A percentile compares a stretch with the other conserved stretches of the same genome.
These are phyloP conservation scores for Fusarium humuli DNA, from an alignment of 2,329 filamentous ascomycete genomes.

Conservation along the genomic window DNA sequence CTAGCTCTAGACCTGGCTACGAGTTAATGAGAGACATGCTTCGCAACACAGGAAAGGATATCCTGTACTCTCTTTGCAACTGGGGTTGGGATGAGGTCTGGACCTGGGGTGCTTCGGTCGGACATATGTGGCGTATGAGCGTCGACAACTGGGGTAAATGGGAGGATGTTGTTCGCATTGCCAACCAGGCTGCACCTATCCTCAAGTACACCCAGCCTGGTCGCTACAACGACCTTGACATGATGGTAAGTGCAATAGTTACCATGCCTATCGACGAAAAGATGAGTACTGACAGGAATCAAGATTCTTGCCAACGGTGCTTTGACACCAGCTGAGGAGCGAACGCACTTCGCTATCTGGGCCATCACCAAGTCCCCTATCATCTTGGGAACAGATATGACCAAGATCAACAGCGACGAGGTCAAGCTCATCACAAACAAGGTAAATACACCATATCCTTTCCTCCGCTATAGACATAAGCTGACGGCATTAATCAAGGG, in stretches of 20 bases:
- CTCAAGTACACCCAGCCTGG: slow-evolving; percentile 24
- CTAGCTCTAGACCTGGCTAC: slow-evolving; percentile 15
- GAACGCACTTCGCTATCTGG: slow-evolving; percentile 29
- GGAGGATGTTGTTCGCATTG: slow-evolving; percentile 25
- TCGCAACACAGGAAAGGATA: slow-evolving; percentile 17
- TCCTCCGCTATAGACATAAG: accelerated
- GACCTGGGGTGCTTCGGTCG: slow-evolving; percentile 28
- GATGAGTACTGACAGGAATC: background rate
- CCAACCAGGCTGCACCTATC: slow-evolving; percentile 24
- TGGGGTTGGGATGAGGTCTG: slow-evolving; percentile 30
- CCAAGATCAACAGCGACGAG: slow-evolving; percentile 11
- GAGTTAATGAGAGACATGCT: slow-evolving; percentile 24
- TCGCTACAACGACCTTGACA: slow-evolving; percentile 25
- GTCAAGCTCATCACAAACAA: slow-evolving; percentile 28
- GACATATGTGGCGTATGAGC: slow-evolving; percentile 30
- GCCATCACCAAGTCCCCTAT: slow-evolving; percentile 30
- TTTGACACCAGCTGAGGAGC: slow-evolving; percentile 18
- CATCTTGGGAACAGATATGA: slow-evolving; percentile 25
- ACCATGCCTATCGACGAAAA: accelerated
- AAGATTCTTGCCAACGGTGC: slow-evolving; percentile 26
- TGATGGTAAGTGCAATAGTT: background rate
- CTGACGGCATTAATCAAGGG: background rate
- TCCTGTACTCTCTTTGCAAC: slow-evolving; percentile 29
- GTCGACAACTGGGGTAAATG: slow-evolving; percentile 24
- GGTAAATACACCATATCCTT: background rate